Evolutionary conservation across 2,329 filamentous ascomycete species (phyloP), one percentile per base, ranked within the genome.

Genomic region (Xylariaceae sp.): DNA sequence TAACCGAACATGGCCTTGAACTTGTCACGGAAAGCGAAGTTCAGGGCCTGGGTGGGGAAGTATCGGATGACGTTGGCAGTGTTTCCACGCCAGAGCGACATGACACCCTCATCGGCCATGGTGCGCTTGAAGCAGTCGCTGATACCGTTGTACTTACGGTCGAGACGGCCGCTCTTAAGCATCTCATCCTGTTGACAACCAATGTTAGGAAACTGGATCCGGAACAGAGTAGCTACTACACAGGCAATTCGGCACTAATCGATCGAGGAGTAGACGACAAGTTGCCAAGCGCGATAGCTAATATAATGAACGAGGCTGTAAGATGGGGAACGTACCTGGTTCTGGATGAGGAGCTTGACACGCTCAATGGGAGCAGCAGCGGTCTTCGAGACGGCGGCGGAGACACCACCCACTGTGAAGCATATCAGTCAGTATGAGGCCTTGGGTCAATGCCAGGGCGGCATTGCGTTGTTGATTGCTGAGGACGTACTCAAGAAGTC

Each of bases 51-150:
- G 80, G 94, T 99, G 73, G 94, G 94, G 91, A 99, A 99, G 86
- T 99, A 99, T 89, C 94, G 94, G 87, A 99, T 96, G 81, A 99
- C 94, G 89, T 99, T 99, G 91, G 94, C 94, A 78, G 94, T 99
- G 91, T 99, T 99, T 82, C 94, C 94, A 88, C 94, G 88, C 94
- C 94, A 99, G 74, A 99, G 86, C 69, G 93, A 88, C 80, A 94
- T 88, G 74, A 94, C 81, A 90, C 94, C 94, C 86, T 99, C 94
- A 69, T 89, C 84, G 74, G 87, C 87, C 68, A 85, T 85, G 77
- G 94, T 97, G 78, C 94, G 90, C 74, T 82, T 83, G 89, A 99
- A 99, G 86, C 94, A 97, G 79, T 99, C 94, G 64, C 67, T 75
- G 77, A 99, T 97, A 79, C 94, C 94, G 74, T 82, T 81, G 87